Evolutionary conservation across 2,329 filamentous ascomycete species (phyloP), one percentile per base, ranked within the genome.

Genomic region (Phoma sp.): DNA sequence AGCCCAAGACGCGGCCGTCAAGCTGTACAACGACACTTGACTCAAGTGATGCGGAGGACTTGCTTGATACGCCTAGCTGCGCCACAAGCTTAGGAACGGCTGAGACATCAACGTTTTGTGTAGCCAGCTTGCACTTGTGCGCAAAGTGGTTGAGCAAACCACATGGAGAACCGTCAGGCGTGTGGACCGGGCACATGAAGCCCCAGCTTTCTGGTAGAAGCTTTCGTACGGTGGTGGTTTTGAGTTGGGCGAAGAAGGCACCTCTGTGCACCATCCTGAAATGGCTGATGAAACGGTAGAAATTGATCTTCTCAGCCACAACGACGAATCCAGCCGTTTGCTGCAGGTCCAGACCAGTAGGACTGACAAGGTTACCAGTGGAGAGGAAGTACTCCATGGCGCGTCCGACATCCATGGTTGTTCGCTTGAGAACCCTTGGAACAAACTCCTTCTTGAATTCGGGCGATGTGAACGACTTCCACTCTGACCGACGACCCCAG

Each of bases 221-320:
- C 76, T 98, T 99, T 80, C 95, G 87, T 45, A 99, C 95, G 0
- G 95, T 95, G 0, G 95, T 99, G 0, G 95, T 99, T 79, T 97
- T 98, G 62, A 99, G 79, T 74, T 98, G 91, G 3, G 95, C 95
- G 75, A 99, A 99, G 84, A 99, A 99, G 73, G 92, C 95, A 82
- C 95, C 95, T 87, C 95, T 88, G 80, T 99, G 95, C 54, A 99
- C 92, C 92, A 97, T 97, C 64, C 95, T 90, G 84, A 99, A 99
- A 77, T 99, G 95, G 76, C 91, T 95, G 79, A 99, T 96, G 80
- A 98, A 99, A 69, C 95, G 91, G 70, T 96, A 87, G 75, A 98
- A 99, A 80, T 99, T 99, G 74, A 99, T 94, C 83, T 98, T 98
- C 75, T 99, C 95, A 2, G 95, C 95, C 46, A 98, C 93, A 45